A percentile compares a stretch with the other conserved stretches of the same genome.
These are phyloP conservation scores for Trypanosomatidae sp. DNA, from an alignment of 208 protist species.

Conservation along the genomic window DNA sequence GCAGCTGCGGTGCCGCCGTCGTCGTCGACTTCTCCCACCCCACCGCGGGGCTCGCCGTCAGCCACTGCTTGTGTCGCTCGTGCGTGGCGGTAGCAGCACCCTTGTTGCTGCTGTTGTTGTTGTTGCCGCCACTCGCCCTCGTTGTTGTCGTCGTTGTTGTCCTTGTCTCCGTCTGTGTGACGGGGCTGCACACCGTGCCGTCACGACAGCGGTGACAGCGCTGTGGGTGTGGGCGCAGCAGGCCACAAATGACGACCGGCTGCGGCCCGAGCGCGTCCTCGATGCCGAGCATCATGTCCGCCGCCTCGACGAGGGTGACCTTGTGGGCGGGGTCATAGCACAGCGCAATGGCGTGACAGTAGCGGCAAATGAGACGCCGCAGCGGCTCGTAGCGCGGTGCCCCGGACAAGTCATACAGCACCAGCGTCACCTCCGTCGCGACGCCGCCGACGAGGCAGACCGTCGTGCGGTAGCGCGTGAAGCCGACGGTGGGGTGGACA, in stretches of 20 bases:
- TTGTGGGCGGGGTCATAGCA: slow-evolving; percentile 69
- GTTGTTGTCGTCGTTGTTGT: slow-evolving; percentile 1
- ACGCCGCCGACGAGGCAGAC: slow-evolving; percentile 27
- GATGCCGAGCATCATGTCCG: slow-evolving; percentile 65
- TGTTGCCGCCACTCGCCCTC: neutral
- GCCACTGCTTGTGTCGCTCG: neutral
- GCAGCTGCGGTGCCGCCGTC: neutral
- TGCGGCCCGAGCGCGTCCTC: slow-evolving; percentile 54
- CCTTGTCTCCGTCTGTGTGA: neutral
- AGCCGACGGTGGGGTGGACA: slow-evolving; percentile 42
- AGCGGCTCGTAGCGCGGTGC: slow-evolving; percentile 49
- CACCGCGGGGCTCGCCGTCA: no score
- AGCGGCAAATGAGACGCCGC: slow-evolving; percentile 52
- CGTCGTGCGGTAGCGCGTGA: slow-evolving; percentile 21
- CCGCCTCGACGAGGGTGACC: slow-evolving; percentile 64
- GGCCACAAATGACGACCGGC: slow-evolving; percentile 65
- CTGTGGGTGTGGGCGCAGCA: slow-evolving; percentile 8
- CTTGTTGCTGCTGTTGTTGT: neutral
- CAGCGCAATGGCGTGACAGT: slow-evolving; percentile 58
- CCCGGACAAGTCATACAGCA: slow-evolving; percentile 66
- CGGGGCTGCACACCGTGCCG: neutral
- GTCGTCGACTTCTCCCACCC: neutral
- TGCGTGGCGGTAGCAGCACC: neutral
- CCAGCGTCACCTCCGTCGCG: slow-evolving; percentile 35
- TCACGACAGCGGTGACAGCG: neutral